Evolutionary conservation across 2,329 filamentous ascomycete species (phyloP).

Genomic region (Teratosphaeria nubilosa): DNA sequence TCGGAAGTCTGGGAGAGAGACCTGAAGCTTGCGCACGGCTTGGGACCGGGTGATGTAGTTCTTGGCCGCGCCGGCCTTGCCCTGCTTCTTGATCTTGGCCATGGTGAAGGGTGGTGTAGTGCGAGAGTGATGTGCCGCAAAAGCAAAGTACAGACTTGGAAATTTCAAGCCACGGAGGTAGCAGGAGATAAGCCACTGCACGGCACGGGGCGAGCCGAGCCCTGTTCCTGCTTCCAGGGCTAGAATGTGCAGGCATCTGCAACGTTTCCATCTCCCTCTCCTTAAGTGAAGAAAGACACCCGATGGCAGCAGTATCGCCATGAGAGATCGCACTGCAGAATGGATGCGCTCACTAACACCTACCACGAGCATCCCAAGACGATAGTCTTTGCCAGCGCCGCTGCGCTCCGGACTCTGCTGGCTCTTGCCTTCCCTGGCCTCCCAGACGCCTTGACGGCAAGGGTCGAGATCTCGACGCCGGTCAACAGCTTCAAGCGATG

Average conservation of each 20-base stretch:
- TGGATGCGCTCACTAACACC: conserved; percentile 12
- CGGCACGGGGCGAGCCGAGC: background rate
- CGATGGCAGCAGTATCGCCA: background rate
- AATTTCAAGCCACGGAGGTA: background rate
- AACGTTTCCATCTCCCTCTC: background rate
- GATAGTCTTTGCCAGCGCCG: conserved; percentile 64
- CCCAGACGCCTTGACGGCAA: conserved; percentile 73
- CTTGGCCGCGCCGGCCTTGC: conserved; percentile 64
- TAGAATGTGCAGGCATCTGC: background rate
- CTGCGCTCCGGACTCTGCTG: conserved; percentile 67
- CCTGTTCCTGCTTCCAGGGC: background rate
- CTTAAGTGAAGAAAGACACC: background rate
- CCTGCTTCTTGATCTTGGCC: background rate
- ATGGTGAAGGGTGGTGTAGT: background rate
- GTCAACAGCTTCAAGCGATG: conserved; percentile 96
- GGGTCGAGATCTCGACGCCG: conserved; percentile 93
- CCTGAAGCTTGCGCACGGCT: conserved; percentile 93
- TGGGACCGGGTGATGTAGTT: conserved; percentile 98
- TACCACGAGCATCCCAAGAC: conserved; percentile 38
- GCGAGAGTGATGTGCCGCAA: background rate
- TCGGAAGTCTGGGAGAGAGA: conserved; percentile 93
- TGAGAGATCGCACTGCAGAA: background rate
- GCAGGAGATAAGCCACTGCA: background rate
- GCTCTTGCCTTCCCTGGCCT: conserved; percentile 73
- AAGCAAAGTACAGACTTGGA: background rate